Conservation (phyloP, 768 basidiomycete genomes). For the Bullera alba region DNA sequence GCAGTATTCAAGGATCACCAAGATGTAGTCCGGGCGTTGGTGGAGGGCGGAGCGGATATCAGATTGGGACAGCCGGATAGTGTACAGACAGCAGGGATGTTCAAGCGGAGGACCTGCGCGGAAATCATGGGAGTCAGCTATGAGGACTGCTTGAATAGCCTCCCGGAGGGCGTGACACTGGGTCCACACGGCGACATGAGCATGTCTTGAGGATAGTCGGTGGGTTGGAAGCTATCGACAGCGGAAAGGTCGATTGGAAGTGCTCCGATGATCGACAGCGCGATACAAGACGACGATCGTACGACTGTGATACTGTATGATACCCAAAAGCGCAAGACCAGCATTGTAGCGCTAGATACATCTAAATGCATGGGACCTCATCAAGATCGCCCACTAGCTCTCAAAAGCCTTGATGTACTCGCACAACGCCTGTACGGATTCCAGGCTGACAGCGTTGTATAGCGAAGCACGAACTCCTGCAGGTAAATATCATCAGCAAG, state of each 20-base stretch:
- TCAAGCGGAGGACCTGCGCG: not conserved
- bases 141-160: not conserved
- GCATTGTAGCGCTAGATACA: not conserved
- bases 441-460: constrained; percentile 80
- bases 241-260: no score
- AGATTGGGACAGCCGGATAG: not conserved
- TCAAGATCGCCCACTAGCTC: not conserved
- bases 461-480: constrained; percentile 72
- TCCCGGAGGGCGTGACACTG: not conserved
- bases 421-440: constrained; percentile 56
- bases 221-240: no score
- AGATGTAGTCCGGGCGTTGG: not conserved
- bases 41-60: not conserved
- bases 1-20: not conserved
- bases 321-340: not conserved
- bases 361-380: not conserved
- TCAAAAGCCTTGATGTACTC: constrained; percentile 42
- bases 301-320: not conserved
- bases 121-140: not conserved
- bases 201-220: no score
- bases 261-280: not conserved
- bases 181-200: constrained; percentile 1
- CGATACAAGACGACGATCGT: not conserved
- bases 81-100: constrained; percentile 2
- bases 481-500: not conserved